Evolutionary conservation across 176 grass and related monocot species (phyloP).

Genomic region (Triticum dicoccoides): DNA sequence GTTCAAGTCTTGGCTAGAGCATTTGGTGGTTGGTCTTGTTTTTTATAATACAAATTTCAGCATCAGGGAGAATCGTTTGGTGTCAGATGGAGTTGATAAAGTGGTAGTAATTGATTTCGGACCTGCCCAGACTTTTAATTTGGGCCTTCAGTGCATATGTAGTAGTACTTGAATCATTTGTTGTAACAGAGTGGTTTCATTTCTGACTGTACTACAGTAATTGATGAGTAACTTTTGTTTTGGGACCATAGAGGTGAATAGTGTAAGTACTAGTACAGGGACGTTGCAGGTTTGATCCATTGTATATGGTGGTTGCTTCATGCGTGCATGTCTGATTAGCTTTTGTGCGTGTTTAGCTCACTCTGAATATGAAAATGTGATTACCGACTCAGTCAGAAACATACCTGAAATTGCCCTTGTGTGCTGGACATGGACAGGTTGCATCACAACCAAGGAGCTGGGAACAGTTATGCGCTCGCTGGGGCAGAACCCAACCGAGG

Average conservation of each 20-base stretch:
- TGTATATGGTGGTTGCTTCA: neutral
- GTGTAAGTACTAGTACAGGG: too few species aligned
- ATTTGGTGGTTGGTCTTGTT: too few species aligned
- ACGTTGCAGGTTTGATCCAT: neutral
- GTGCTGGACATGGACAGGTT: conserved; percentile 53
- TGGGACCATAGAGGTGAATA: too few species aligned
- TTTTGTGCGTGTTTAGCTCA: neutral
- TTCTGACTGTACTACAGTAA: neutral
- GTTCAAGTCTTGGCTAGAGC: too few species aligned
- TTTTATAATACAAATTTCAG: too few species aligned
- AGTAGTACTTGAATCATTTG: neutral
- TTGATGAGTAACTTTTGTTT: neutral
- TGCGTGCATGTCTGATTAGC: conserved; percentile 1
- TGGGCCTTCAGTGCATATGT: neutral
- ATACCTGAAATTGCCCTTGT: neutral
- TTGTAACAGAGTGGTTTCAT: neutral
- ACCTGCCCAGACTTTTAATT: neutral
- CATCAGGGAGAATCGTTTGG: neutral
- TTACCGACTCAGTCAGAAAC: neutral
- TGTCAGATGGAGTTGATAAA: neutral
- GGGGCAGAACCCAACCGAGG: conserved; percentile 93
- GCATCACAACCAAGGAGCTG: conserved; percentile 96
- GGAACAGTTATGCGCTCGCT: conserved; percentile 92
- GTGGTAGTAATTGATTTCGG: too few species aligned
- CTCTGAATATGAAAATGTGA: neutral